Conservation (phyloP, 73 alveolate genomes). For the Tetrahymena thermophila region DNA sequence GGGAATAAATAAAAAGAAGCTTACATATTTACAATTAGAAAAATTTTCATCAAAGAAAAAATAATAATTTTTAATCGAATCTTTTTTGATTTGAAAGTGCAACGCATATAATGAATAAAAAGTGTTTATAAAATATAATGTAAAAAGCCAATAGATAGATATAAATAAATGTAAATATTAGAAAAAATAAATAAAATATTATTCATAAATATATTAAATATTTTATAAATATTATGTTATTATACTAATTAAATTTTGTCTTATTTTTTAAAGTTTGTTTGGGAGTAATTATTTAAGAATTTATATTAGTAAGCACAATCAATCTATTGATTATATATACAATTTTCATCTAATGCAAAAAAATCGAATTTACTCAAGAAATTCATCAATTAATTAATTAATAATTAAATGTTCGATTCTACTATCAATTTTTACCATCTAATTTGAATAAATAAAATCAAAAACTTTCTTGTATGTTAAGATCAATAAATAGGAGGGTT, state of each 20-base stretch:
- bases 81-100: too few relatives aligned
- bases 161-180: too few relatives aligned
- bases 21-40: not conserved
- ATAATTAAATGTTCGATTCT: not conserved
- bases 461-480: not conserved
- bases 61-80: not conserved
- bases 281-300: too few relatives aligned
- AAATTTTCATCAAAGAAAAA: not conserved
- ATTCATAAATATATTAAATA: too few relatives aligned
- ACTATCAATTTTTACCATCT: not conserved
- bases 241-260: too few relatives aligned
- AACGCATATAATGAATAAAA: not conserved
- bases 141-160: too few relatives aligned
- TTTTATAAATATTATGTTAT: too few relatives aligned
- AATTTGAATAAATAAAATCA: not conserved
- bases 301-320: not conserved
- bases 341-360: too few relatives aligned
- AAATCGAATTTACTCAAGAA: not conserved
- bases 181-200: too few relatives aligned
- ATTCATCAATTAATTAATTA: too few relatives aligned
- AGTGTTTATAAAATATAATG: too few relatives aligned
- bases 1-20: not conserved
- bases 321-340: not conserved
- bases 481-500: not conserved
- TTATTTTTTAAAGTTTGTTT: too few relatives aligned